Evolutionary conservation across 345 rosid species (phyloP).

Genomic region (Populus euphratica): DNA sequence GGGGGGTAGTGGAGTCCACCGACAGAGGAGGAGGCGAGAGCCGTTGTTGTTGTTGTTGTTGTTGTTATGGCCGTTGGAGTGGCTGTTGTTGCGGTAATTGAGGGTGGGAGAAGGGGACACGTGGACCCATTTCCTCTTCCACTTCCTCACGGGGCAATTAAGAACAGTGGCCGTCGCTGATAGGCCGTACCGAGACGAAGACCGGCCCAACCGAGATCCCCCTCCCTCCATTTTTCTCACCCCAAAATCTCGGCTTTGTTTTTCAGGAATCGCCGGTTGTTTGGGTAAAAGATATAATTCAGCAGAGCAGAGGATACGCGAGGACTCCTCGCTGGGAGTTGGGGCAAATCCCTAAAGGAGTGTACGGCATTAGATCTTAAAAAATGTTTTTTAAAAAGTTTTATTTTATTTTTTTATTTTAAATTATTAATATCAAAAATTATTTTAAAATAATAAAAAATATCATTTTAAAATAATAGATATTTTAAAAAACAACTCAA

Average conservation of each 20-base stretch:
- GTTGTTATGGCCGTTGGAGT: slow-evolving; percentile 41
- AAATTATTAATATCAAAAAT: no score
- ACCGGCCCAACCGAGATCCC: slow-evolving; percentile 80
- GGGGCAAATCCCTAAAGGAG: no score
- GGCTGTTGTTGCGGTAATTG: slow-evolving; percentile 34
- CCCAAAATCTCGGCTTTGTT: background rate
- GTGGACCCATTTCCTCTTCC: slow-evolving; percentile 99
- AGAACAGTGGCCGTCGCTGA: slow-evolving; percentile 53
- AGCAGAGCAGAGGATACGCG: background rate
- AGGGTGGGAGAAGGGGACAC: slow-evolving; percentile 41
- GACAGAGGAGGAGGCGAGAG: slow-evolving; percentile 69
- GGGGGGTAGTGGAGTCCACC: slow-evolving; percentile 82
- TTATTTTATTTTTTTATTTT: no score
- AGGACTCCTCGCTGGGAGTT: background rate
- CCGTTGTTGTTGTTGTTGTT: slow-evolving; percentile 27
- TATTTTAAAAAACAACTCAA: no score
- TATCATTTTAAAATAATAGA: no score
- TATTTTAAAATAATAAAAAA: no score
- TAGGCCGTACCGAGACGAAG: slow-evolving; percentile 73
- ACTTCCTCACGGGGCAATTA: slow-evolving; percentile 87
- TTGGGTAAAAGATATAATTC: background rate
- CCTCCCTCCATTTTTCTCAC: slow-evolving; percentile 55
- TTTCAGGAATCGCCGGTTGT: background rate
- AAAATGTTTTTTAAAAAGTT: no score
- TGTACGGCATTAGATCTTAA: no score